Evolutionary conservation across 768 basidiomycete species (phyloP).

Genomic region (Piloderma croceum): DNA sequence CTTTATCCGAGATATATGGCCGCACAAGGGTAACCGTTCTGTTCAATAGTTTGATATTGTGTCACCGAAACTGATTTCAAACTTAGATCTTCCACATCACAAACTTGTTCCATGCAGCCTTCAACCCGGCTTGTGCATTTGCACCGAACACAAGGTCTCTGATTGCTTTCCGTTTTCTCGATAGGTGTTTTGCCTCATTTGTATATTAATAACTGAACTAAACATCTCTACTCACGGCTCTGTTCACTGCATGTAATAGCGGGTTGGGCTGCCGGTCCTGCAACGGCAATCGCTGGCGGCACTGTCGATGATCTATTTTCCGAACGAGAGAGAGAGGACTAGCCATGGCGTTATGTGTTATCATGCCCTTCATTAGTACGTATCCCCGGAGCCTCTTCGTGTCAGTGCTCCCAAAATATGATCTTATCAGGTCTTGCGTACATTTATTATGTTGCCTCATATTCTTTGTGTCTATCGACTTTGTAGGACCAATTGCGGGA

Average conservation of each 20-base stretch:
- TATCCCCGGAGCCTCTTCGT: no score
- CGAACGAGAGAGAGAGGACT: slow-evolving; percentile 48
- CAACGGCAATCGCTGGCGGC: slow-evolving; percentile 49
- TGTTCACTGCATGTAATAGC: slow-evolving; percentile 32
- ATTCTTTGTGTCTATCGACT: no score
- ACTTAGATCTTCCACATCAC: slow-evolving; percentile 44
- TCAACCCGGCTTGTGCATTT: slow-evolving; percentile 55
- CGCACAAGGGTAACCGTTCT: slow-evolving; percentile 43
- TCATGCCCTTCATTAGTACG: slow-evolving; percentile 48
- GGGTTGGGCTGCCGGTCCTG: slow-evolving; percentile 49
- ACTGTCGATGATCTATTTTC: slow-evolving; percentile 52
- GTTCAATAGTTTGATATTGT: not conserved
- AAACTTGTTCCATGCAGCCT: slow-evolving; percentile 44
- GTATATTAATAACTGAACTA: no score
- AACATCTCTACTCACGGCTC: no score
- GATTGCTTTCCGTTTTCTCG: slow-evolving; percentile 50
- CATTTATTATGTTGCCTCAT: no score
- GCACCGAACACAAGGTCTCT: slow-evolving; percentile 40
- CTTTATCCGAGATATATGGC: slow-evolving; percentile 48
- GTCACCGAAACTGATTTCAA: not conserved
- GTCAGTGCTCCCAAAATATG: no score
- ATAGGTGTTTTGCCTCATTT: no score
- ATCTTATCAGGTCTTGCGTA: no score
- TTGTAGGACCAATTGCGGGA: slow-evolving; percentile 46
- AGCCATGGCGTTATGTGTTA: slow-evolving; percentile 50